Evolutionary conservation across 805 yeast species (phyloP).

Genomic region (Teunomyces stri): DNA sequence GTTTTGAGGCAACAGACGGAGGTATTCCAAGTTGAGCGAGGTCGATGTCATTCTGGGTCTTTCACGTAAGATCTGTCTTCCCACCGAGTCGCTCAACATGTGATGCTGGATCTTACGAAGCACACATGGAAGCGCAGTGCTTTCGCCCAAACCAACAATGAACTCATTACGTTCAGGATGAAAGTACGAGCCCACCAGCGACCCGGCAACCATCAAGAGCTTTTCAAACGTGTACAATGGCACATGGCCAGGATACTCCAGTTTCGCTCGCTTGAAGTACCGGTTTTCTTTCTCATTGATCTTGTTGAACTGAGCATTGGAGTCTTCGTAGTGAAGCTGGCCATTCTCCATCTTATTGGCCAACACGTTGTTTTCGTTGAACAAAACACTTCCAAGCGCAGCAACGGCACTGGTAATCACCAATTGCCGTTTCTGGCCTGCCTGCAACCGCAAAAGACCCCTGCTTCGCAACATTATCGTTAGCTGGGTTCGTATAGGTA

Average conservation of each 20-base stretch:
- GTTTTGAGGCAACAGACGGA: conserved; percentile 59
- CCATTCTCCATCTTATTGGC: conserved; percentile 63
- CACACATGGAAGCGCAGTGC: conserved; percentile 74
- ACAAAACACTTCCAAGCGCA: conserved; percentile 27
- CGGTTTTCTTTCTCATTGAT: conserved; percentile 23
- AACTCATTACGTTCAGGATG: conserved; percentile 76
- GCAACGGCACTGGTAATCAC: conserved; percentile 16
- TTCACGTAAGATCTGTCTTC: conserved; percentile 74
- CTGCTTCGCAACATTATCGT: neutral
- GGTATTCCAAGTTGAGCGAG: conserved; percentile 59
- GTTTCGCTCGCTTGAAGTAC: conserved; percentile 37
- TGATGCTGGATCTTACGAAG: conserved; percentile 59
- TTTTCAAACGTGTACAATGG: conserved; percentile 68
- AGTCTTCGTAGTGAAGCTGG: conserved; percentile 39
- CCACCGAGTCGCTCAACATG: conserved; percentile 75
- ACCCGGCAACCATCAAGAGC: conserved; percentile 59
- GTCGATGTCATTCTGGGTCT: conserved; percentile 80
- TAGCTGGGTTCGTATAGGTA: neutral
- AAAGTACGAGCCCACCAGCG: conserved; percentile 73
- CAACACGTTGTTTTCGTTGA: conserved; percentile 46
- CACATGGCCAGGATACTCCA: conserved; percentile 73
- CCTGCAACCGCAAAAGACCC: neutral
- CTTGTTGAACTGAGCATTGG: conserved; percentile 29
- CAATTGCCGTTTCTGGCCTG: conserved; percentile 8
- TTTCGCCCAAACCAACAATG: conserved; percentile 84